Base-by-base conservation (phyloP, 2,329 filamentous ascomycete species). In the Colletotrichum godetiae region DNA sequence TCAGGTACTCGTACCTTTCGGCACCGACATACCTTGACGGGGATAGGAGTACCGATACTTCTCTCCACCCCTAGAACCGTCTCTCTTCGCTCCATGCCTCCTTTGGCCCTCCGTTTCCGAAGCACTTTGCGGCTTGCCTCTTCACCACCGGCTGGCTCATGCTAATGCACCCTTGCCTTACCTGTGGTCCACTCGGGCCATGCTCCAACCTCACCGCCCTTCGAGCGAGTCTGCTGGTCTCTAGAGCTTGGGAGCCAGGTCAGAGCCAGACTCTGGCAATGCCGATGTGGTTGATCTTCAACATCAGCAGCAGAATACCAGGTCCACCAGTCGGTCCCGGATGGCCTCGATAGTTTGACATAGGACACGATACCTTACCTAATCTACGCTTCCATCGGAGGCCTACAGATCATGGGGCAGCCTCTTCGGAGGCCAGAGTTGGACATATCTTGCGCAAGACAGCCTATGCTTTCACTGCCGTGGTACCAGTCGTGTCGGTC, bases 131-230 rank as follows among this genome's bases (percentile, higher is more conserved):
- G 22, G 6, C 42, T 49, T 61, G 59, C 24, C 60, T 31, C 19
- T n/a, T 49, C 57, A 19, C 33, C 15, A 15, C 22, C 35, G 35
- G 15, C 19, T 24, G 24, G 59, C 59, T 59, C 31, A 24, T 33
- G 27, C 19, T 62, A 29, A 31, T 49, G 46, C 46, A 27, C 2
- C 46, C 58, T 61, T n/a, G 22, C 15, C 15, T 31, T 35, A 24
- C 58, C n/a, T 27, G 46, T 31, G 13, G 46, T 3, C 61, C 49
- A 64, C 49, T 29, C 49, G 55, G 61, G n/a, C 27, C 29, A 33
- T 37, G 31, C 27, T 37, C 29, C 31, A 56, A n/a, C 62, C 22
- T 56, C 49, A 56, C 62, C 62, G 62, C 62, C 49, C 53, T 65
- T 65, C 31, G 22, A 8, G 27, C 22, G 1, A 13, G 37, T 52